Conservation (phyloP, 2,329 filamentous ascomycete species). For the Magnaporthiopsis incrustans region DNA sequence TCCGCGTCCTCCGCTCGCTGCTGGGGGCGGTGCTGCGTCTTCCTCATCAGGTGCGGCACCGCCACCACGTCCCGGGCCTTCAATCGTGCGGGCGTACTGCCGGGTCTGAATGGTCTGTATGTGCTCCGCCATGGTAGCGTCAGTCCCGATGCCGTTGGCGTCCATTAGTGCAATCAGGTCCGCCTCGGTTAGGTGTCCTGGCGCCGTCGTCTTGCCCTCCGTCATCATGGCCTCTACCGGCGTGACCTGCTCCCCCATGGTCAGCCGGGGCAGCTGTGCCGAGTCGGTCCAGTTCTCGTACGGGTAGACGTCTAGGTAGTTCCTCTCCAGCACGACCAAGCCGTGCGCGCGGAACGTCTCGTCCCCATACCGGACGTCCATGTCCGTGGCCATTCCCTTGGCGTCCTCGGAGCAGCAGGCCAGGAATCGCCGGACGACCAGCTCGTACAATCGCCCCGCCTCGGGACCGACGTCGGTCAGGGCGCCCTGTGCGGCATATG, state of each 20-base stretch:
- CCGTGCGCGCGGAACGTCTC: conserved; percentile 79
- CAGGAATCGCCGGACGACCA: conserved; percentile 83
- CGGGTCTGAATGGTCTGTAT: conserved; percentile 92
- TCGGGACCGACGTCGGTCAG: conserved; percentile 40
- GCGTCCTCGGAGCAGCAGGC: conserved; percentile 96
- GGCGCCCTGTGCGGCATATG: conserved; percentile 63
- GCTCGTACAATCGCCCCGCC: conserved; percentile 80
- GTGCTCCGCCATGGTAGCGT: conserved; percentile 98
- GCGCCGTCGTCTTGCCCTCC: conserved; percentile 82
- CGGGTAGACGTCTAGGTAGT: conserved; percentile 91
- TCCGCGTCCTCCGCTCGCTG: conserved; percentile 21
- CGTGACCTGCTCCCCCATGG: conserved; percentile 71
- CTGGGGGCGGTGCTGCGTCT: conserved; percentile 13
- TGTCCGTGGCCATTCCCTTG: conserved; percentile 73
- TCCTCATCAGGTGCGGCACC: background rate
- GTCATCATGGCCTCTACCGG: conserved; percentile 83
- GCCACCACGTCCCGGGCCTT: conserved; percentile 18
- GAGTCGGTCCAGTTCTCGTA: conserved; percentile 96
- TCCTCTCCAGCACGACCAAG: conserved; percentile 75
- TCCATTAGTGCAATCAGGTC: conserved; percentile 97
- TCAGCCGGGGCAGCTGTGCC: conserved; percentile 71
- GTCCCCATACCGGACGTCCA: conserved; percentile 76
- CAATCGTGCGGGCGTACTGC: conserved; percentile 67
- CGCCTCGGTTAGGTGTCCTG: conserved; percentile 84
- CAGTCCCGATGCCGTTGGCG: conserved; percentile 94